A percentile compares a stretch with the other conserved stretches of the same genome.
Evolutionary conservation across 352 stramenopile genomes (phyloP).

Genomic region (Phytophthora sansomeana): DNA sequence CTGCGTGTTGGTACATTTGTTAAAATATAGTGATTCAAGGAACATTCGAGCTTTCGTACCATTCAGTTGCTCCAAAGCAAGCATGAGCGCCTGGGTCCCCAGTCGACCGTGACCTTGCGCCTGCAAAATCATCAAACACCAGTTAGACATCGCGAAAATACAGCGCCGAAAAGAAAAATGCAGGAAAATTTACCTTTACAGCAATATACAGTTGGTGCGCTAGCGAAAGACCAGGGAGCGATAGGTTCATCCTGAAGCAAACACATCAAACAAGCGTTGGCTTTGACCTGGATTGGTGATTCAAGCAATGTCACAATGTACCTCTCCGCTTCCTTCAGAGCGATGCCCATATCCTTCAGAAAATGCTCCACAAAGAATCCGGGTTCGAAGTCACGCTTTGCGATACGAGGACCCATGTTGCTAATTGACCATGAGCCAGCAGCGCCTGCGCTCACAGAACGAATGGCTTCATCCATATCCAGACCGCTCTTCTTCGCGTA

Average conservation of each 20-base stretch:
- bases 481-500: constrained; percentile 90
- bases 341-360: constrained; percentile 92
- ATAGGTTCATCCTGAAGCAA: constrained; percentile 79
- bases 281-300: background rate
- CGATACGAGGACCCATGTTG: constrained; percentile 90
- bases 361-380: constrained; percentile 94
- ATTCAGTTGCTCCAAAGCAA: constrained; percentile 90
- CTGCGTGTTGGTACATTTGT: constrained; percentile 14
- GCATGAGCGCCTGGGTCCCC: constrained; percentile 88
- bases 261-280: constrained; percentile 1
- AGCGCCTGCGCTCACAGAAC: constrained; percentile 82
- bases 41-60: constrained; percentile 38
- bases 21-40: background rate
- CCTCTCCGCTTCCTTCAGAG: constrained; percentile 84
- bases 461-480: constrained; percentile 90
- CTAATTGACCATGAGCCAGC: constrained; percentile 91
- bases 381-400: constrained; percentile 89
- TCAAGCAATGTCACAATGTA: constrained; percentile 24
- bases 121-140: constrained; percentile 32
- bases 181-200: constrained; percentile 60
- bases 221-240: constrained; percentile 83
- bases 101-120: constrained; percentile 82
- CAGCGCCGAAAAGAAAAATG: background rate
- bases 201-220: constrained; percentile 90
- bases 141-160: constrained; percentile 12